Conservation (phyloP, 2,329 filamentous ascomycete species). For the Fusarium mangiferae region DNA sequence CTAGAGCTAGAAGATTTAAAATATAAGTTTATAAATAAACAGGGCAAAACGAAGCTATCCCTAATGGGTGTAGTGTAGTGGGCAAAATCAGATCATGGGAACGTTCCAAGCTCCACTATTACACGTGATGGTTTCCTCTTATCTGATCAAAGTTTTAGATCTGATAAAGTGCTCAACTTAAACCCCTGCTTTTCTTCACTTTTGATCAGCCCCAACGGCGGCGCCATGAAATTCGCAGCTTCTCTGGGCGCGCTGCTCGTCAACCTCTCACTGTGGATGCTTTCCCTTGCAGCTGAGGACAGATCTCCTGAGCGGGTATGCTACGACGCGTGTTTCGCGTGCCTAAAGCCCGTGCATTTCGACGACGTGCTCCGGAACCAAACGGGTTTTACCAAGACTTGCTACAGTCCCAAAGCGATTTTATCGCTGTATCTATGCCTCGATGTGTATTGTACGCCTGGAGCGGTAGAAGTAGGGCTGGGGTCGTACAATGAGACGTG, state of each 20-base stretch:
- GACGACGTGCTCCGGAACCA: conserved; percentile 42
- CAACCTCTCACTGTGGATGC: background rate
- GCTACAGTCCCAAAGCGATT: conserved; percentile 45
- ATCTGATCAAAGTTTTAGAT: conserved; percentile 40
- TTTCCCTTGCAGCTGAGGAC: background rate
- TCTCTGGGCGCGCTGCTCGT: background rate
- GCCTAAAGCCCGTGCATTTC: conserved; percentile 46
- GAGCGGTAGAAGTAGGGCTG: conserved; percentile 40
- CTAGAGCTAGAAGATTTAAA: no score
- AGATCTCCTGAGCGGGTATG: conserved; percentile 42
- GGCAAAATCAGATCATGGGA: background rate
- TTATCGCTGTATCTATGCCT: conserved; percentile 53
- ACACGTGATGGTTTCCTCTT: conserved; percentile 27
- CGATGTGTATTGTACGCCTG: conserved; percentile 48
- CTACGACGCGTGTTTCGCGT: conserved; percentile 48
- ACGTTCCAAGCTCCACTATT: rapidly evolving
- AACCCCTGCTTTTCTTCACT: background rate
- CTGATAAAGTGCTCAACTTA: conserved; percentile 33
- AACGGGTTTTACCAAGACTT: conserved; percentile 37
- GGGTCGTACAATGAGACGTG: conserved; percentile 51
- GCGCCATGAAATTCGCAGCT: conserved; percentile 31
- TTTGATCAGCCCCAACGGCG: background rate
- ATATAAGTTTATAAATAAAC: no score
- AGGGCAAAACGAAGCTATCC: background rate
- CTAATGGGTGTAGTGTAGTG: rapidly evolving